These are phyloP conservation scores for Colletotrichum orbiculare DNA, from an alignment of 2,329 filamentous ascomycete species.

Conservation along the genomic window DNA sequence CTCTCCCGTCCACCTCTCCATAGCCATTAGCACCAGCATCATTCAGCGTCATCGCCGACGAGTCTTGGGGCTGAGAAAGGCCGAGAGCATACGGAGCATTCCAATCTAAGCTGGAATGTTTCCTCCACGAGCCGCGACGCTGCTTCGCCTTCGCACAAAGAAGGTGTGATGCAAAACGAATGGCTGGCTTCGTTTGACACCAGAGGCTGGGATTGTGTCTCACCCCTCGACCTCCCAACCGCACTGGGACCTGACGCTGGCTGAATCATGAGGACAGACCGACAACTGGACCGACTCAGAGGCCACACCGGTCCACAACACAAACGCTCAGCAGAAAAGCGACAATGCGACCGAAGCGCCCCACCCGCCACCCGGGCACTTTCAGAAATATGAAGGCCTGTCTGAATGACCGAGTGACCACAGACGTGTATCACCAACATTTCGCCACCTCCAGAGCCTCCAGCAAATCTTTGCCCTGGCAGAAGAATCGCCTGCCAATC, in stretches of 20 bases:
- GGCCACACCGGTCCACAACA: slow-evolving; percentile 4
- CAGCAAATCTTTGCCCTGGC: slow-evolving; percentile 29
- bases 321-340: neutral
- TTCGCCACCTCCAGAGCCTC: slow-evolving; percentile 32
- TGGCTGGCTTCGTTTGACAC: slow-evolving; percentile 12
- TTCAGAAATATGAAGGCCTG: neutral
- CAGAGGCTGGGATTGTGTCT: slow-evolving; percentile 13
- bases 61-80: slow-evolving; percentile 19
- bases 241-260: neutral
- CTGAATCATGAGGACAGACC: neutral
- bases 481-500: slow-evolving; percentile 27
- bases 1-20: slow-evolving; percentile 3
- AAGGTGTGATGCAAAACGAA: slow-evolving; percentile 3
- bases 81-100: neutral
- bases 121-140: neutral
- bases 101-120: slow-evolving; percentile 3
- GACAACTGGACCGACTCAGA: slow-evolving; percentile 2
- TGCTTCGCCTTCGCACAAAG: neutral
- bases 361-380: slow-evolving; percentile 24
- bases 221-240: neutral
- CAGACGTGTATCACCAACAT: slow-evolving; percentile 14
- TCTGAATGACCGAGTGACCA: neutral
- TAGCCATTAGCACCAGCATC: slow-evolving; percentile 7
- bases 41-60: slow-evolving; percentile 29
- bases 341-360: slow-evolving; percentile 26